A percentile compares a stretch with the other conserved stretches of the same genome.
Conservation (phyloP, 2,329 filamentous ascomycete species). For the Pseudogymnoascus sp. region DNA sequence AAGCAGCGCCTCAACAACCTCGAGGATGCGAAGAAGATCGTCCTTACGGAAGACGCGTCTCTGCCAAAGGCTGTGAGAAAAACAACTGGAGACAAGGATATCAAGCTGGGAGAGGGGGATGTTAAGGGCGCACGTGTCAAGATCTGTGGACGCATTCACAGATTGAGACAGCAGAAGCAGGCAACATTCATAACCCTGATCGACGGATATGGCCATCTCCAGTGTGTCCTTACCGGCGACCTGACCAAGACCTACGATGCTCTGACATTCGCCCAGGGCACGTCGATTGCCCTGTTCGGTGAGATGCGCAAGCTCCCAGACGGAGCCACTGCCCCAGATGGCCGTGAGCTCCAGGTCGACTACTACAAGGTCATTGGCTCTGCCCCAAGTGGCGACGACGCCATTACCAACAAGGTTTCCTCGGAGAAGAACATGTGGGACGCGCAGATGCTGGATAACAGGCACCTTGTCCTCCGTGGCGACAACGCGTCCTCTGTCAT, state of each 20-base stretch:
- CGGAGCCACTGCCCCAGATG: slow-evolving; percentile 59
- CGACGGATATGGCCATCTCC: slow-evolving; percentile 77
- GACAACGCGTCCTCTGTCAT: slow-evolving; percentile 61
- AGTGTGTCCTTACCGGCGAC: slow-evolving; percentile 72
- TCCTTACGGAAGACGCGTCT: slow-evolving; percentile 60
- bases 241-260: slow-evolving; percentile 72
- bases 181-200: slow-evolving; percentile 79
- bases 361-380: slow-evolving; percentile 62
- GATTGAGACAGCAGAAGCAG: slow-evolving; percentile 73
- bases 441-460: slow-evolving; percentile 48
- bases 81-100: slow-evolving; percentile 64
- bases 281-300: slow-evolving; percentile 60
- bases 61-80: slow-evolving; percentile 70
- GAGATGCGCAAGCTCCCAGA: slow-evolving; percentile 61
- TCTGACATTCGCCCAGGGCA: slow-evolving; percentile 62
- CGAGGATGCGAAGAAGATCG: slow-evolving; percentile 75
- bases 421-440: slow-evolving; percentile 55
- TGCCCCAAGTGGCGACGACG: slow-evolving; percentile 65
- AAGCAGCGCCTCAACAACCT: slow-evolving; percentile 61
- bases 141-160: slow-evolving; percentile 76
- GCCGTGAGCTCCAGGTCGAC: slow-evolving; percentile 65
- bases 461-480: slow-evolving; percentile 63
- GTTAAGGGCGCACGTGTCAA: slow-evolving; percentile 66
- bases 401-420: slow-evolving; percentile 65
- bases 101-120: slow-evolving; percentile 49